These are phyloP conservation scores for Arthrobotrys sphaeroides DNA, from an alignment of 2,329 filamentous ascomycete genomes.

Conservation along the genomic window DNA sequence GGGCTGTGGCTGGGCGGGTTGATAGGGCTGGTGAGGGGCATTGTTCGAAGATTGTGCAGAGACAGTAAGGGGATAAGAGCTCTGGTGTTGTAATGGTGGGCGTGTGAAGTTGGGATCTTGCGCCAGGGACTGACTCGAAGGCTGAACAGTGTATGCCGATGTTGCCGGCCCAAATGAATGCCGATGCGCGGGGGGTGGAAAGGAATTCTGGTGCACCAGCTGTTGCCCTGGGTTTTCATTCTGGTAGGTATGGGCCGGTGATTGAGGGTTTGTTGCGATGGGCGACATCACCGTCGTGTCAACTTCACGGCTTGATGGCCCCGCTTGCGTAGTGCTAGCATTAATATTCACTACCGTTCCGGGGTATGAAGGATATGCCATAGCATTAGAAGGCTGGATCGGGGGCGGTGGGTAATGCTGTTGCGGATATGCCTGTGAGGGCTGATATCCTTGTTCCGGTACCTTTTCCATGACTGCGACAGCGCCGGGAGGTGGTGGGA, in stretches of 20 bases:
- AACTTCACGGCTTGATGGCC: background rate
- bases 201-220: background rate
- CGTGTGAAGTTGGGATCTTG: background rate
- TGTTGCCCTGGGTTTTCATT: background rate
- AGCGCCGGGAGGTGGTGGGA: background rate
- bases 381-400: background rate
- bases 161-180: background rate
- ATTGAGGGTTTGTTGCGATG: background rate
- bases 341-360: constrained; percentile 28
- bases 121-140: background rate
- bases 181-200: background rate
- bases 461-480: constrained; percentile 11
- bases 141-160: background rate
- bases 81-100: background rate
- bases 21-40: constrained; percentile 5
- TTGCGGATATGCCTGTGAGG: constrained; percentile 8
- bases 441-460: background rate
- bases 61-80: background rate
- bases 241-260: background rate
- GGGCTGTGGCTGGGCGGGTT: background rate
- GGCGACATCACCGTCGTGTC: background rate
- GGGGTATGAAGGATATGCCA: constrained; percentile 37
- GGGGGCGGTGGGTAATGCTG: constrained; percentile 27
- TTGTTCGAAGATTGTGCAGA: background rate
- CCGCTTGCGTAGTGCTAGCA: background rate